A percentile compares a stretch with the other conserved stretches of the same genome.
These are phyloP conservation scores for Peniophora sp. DNA, from an alignment of 1,284 basidiomycete species.

Conservation along the genomic window DNA sequence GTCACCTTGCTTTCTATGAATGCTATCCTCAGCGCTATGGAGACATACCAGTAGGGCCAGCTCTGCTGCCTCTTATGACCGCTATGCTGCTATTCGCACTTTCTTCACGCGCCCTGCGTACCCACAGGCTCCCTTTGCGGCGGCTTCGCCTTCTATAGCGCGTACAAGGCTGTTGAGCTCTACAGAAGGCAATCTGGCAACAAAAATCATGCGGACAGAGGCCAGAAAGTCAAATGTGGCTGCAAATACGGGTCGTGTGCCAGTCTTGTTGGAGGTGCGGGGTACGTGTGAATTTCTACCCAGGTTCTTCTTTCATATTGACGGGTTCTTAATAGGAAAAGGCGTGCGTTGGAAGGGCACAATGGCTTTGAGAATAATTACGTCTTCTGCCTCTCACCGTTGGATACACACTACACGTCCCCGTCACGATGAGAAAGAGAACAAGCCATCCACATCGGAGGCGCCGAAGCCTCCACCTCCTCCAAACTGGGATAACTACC, in stretches of 20 bases:
- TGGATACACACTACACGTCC: background rate
- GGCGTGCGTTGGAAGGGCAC: background rate
- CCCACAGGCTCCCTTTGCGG: background rate
- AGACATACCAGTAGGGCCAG: slow-evolving; percentile 5
- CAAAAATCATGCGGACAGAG: background rate
- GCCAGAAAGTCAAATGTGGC: background rate
- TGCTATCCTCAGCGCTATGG: background rate
- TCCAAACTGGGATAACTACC: slow-evolving; percentile 52
- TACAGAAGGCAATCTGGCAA: too few relatives aligned
- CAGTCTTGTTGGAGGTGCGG: background rate
- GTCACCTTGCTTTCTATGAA: too few relatives aligned
- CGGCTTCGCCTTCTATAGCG: background rate
- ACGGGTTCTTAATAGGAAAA: background rate
- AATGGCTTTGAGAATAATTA: background rate
- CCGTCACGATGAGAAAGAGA: background rate
- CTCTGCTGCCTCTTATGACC: slow-evolving; percentile 27
- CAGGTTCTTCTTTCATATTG: background rate
- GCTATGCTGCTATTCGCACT: slow-evolving; percentile 40
- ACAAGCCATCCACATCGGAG: background rate
- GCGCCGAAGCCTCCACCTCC: background rate
- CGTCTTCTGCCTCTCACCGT: background rate
- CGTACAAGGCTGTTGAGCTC: background rate
- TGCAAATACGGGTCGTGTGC: background rate
- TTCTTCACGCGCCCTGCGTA: slow-evolving; percentile 36
- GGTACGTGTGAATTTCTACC: background rate